phyloP scores from a whole-genome alignment of 202 grass and related monocot genomes.

The Musa balbisiana region DNA sequence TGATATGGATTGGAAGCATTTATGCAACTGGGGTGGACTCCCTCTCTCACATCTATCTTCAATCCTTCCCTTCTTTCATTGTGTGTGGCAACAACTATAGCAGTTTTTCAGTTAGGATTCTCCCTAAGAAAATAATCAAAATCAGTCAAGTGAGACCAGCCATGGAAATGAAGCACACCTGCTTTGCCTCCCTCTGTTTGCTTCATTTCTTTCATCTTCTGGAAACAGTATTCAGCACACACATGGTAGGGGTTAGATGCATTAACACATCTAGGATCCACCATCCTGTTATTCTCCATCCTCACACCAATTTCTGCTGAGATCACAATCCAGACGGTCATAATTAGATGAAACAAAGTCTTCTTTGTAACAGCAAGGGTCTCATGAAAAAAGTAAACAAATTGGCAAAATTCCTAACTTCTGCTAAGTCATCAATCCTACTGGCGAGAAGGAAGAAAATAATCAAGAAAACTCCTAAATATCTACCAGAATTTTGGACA shows the following conservation, averaged over 20 bases:
- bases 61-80: conserved; percentile 33
- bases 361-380: neutral
- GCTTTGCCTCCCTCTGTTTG: conserved; percentile 28
- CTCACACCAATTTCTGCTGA: conserved; percentile 36
- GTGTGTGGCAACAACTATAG: conserved; percentile 28
- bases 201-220: conserved; percentile 36
- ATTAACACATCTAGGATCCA: conserved; percentile 65
- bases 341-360: neutral
- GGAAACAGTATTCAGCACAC: conserved; percentile 67
- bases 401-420: neutral
- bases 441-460: neutral
- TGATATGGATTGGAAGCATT: conserved; percentile 87
- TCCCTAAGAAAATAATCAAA: conserved; percentile 10
- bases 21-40: conserved; percentile 47
- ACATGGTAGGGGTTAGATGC: conserved; percentile 84
- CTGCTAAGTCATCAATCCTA: neutral
- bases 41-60: conserved; percentile 32
- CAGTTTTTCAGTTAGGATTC: neutral
- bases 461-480: neutral
- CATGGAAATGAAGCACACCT: conserved; percentile 23
- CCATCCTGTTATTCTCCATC: conserved; percentile 40
- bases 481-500: neutral
- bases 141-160: neutral
- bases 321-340: neutral
- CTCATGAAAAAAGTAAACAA: neutral